Percentiles rank a stretch among this genome's conserved stretches.
phyloP scores from a whole-genome alignment of 2,329 filamentous ascomycete genomes.

The Helotiales sp. region DNA sequence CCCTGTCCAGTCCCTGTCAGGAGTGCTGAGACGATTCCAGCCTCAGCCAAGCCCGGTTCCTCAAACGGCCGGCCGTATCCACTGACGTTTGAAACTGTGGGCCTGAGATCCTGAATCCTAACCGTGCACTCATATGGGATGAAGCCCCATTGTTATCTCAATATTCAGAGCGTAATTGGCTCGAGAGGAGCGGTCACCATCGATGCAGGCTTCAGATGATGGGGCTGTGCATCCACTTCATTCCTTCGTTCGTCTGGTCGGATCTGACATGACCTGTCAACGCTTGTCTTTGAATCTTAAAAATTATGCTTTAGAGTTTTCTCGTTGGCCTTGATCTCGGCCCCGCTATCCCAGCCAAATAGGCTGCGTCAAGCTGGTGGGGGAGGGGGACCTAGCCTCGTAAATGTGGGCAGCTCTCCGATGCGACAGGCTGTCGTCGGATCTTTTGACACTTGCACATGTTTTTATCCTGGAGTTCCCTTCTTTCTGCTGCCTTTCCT shows the following conservation, averaged over 20 bases:
- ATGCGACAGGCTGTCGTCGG: conserved; percentile 4
- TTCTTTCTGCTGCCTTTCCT: background rate
- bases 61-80: conserved; percentile 8
- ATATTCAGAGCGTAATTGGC: background rate
- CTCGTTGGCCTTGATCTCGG: background rate
- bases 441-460: background rate
- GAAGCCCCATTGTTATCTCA: background rate
- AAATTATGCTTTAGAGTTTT: conserved; percentile 4
- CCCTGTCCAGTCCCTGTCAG: conserved; percentile 6
- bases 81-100: conserved; percentile 1
- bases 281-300: background rate
- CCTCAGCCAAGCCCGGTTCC: conserved; percentile 13
- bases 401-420: background rate
- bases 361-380: background rate
- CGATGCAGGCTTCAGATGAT: background rate
- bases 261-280: conserved; percentile 1
- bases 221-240: conserved; percentile 2
- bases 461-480: background rate
- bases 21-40: conserved; percentile 3
- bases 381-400: background rate
- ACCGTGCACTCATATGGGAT: background rate
- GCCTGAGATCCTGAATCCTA: background rate
- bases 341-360: background rate
- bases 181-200: background rate
- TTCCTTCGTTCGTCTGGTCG: conserved; percentile 3